phyloP scores from a whole-genome alignment of 306 rosid species.

The Acacia acuminata region DNA sequence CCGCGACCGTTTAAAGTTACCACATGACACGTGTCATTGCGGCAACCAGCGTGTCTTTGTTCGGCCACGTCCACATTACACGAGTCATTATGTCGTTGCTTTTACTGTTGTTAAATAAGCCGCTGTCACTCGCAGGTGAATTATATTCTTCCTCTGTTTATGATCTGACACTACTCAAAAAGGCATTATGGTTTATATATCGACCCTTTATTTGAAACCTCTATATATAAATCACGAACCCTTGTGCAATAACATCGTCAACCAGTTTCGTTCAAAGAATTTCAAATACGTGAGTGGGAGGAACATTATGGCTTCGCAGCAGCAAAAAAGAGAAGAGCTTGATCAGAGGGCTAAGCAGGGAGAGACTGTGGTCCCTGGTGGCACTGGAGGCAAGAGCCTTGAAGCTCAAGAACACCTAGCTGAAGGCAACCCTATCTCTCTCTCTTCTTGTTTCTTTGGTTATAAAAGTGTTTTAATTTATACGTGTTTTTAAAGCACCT shows the following conservation, averaged over 20 bases:
- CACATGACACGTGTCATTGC: conserved; percentile 27
- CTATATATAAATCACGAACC: conserved; percentile 29
- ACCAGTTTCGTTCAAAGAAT: background rate
- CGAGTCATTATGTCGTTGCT: conserved; percentile 26
- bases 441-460: background rate
- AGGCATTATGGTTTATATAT: background rate
- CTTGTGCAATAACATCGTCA: background rate
- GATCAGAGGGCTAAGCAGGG: conserved; percentile 67
- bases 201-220: background rate
- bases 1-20: background rate
- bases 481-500: background rate
- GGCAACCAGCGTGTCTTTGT: conserved; percentile 23
- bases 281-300: background rate
- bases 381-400: conserved; percentile 82
- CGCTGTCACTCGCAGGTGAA: conserved; percentile 33
- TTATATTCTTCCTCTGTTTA: background rate
- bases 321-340: conserved; percentile 50
- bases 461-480: background rate
- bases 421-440: conserved; percentile 57
- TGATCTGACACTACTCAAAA: background rate
- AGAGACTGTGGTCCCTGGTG: conserved; percentile 75
- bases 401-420: conserved; percentile 84
- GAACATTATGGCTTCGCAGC: conserved; percentile 49
- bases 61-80: conserved; percentile 22
- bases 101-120: conserved; percentile 22